Evolutionary conservation across 768 basidiomycete genomes (phyloP).

Genomic region (Cystoderma amianthinum): DNA sequence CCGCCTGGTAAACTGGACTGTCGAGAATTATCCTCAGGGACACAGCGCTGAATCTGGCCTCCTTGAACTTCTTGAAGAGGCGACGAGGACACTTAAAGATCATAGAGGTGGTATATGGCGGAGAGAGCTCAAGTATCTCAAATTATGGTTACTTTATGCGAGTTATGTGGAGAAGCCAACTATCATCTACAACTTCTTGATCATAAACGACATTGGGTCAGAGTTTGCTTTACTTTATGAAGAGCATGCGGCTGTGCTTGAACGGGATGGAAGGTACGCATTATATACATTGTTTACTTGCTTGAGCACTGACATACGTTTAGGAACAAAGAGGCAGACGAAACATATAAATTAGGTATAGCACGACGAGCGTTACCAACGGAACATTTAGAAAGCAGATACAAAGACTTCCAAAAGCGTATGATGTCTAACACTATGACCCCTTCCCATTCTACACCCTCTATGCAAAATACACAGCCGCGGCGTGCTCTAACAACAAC

Average conservation of each 20-base stretch:
- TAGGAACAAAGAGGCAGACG: conserved; percentile 85
- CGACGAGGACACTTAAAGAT: conserved; percentile 79
- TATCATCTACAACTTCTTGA: conserved; percentile 83
- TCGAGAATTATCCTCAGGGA: conserved; percentile 93
- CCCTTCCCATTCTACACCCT: conserved; percentile 28
- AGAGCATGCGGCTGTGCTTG: conserved; percentile 82
- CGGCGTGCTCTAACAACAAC: conserved; percentile 30
- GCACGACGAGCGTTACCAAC: conserved; percentile 75
- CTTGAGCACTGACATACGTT: conserved; percentile 1
- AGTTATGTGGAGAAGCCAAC: conserved; percentile 86
- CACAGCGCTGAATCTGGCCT: conserved; percentile 84
- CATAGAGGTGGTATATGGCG: conserved; percentile 69
- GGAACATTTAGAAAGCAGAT: conserved; percentile 70
- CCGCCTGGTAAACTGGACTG: conserved; percentile 83
- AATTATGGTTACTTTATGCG: conserved; percentile 92
- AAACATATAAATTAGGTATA: conserved; percentile 82
- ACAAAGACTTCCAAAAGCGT: conserved; percentile 86
- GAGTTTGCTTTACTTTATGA: conserved; percentile 80
- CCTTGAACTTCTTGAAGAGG: conserved; percentile 89
- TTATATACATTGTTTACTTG: conserved; percentile 3
- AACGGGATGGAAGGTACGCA: conserved; percentile 71
- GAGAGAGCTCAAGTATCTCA: conserved; percentile 80
- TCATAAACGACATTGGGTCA: conserved; percentile 89
- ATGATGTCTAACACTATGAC: conserved; percentile 60
- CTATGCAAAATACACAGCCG: conserved; percentile 23